These are phyloP conservation scores for Coniochaeta hoffmannii DNA, from an alignment of 2,329 filamentous ascomycete species.

Conservation along the genomic window DNA sequence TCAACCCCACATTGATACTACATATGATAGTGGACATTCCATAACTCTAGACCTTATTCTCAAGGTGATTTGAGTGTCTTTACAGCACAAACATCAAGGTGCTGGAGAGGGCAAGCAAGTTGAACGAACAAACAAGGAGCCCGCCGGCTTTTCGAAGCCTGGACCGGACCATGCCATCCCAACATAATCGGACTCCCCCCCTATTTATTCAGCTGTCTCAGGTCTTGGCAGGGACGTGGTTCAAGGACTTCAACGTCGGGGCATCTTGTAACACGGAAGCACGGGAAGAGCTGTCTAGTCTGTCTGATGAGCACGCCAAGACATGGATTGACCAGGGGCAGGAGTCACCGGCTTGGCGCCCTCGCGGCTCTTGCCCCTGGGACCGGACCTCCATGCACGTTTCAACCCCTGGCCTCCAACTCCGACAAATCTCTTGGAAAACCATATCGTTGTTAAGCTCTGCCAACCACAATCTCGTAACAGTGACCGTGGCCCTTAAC, in stretches of 20 bases:
- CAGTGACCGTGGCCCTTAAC: not conserved
- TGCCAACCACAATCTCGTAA: not conserved
- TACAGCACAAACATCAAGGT: too few relatives aligned
- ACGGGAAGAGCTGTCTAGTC: constrained; percentile 2
- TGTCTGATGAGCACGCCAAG: constrained; percentile 8
- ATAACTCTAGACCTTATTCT: too few relatives aligned
- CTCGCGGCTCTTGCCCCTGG: not conserved
- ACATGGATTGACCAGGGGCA: not conserved
- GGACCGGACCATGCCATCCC: not conserved
- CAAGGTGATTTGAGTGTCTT: too few relatives aligned
- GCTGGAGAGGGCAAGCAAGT: too few relatives aligned
- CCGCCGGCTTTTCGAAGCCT: too few relatives aligned
- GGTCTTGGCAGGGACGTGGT: not conserved
- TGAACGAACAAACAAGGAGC: not conserved
- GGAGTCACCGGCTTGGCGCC: not conserved
- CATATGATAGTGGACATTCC: too few relatives aligned
- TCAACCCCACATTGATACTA: too few relatives aligned
- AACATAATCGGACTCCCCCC: not conserved
- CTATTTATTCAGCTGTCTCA: constrained; percentile 1
- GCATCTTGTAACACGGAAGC: constrained; percentile 5
- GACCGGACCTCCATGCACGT: not conserved
- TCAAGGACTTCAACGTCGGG: not conserved
- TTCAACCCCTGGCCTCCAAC: not conserved
- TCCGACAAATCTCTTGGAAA: not conserved
- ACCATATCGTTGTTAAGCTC: not conserved